Conservation (phyloP, 805 yeast species). For the Huiozyma sinensis region DNA sequence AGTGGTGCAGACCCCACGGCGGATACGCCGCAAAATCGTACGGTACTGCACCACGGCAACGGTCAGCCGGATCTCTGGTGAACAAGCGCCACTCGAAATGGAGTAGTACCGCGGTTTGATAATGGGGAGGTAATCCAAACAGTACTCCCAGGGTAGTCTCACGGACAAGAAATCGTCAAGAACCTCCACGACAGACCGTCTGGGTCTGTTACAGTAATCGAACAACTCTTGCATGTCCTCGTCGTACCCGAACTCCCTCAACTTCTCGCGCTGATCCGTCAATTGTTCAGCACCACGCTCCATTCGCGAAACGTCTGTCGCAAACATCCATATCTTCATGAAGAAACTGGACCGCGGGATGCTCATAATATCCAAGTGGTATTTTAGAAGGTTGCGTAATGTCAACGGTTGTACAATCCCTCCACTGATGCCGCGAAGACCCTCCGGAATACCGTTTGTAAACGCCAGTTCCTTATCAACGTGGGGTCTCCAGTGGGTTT, state of each 20-base stretch:
- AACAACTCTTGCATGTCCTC: conserved; percentile 74
- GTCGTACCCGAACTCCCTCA: conserved; percentile 60
- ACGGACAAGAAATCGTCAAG: conserved; percentile 72
- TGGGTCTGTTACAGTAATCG: conserved; percentile 87
- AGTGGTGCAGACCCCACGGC: conserved; percentile 75
- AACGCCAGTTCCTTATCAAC: conserved; percentile 45
- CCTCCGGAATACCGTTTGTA: conserved; percentile 20
- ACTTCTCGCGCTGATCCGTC: conserved; percentile 61
- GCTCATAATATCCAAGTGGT: conserved; percentile 73
- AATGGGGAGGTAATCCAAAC: conserved; percentile 68
- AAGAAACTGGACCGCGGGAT: conserved; percentile 83
- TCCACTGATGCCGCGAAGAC: conserved; percentile 35
- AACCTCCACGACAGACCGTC: conserved; percentile 78
- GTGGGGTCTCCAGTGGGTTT: conserved; percentile 54
- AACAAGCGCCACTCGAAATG: conserved; percentile 49
- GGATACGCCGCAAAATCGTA: conserved; percentile 63
- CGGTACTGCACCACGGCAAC: conserved; percentile 80
- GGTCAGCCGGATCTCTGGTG: conserved; percentile 52
- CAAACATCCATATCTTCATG: conserved; percentile 61
- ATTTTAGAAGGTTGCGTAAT: conserved; percentile 56
- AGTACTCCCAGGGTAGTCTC: conserved; percentile 60
- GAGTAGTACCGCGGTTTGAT: conserved; percentile 78
- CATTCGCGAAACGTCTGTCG: conserved; percentile 35
- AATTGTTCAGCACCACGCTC: conserved; percentile 23
- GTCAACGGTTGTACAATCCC: conserved; percentile 57